Conservation (phyloP, 306 rosid species). For the Castanopsis chinensis region DNA sequence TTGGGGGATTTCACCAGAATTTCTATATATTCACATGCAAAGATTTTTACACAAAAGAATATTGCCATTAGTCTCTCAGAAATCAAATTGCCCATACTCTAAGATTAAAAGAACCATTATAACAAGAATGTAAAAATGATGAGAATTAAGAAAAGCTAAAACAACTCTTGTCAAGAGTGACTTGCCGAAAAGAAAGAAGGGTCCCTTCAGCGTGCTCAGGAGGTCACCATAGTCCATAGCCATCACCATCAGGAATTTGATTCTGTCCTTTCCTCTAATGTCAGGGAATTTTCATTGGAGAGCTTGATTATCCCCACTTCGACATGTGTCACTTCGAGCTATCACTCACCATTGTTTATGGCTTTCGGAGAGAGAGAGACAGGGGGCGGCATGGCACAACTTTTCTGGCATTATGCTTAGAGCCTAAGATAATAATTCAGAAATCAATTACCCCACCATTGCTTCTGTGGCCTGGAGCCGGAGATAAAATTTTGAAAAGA, state of each 20-base stretch:
- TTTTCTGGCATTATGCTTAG: slow-evolving; percentile 6
- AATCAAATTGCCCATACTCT: neutral
- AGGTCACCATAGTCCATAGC: slow-evolving; percentile 24
- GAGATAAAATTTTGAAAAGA: neutral
- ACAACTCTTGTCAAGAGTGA: slow-evolving; percentile 36
- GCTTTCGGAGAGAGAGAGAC: neutral
- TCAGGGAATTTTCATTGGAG: slow-evolving; percentile 36
- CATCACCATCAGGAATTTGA: slow-evolving; percentile 48
- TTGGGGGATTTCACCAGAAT: too few relatives aligned
- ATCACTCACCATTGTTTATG: slow-evolving; percentile 25
- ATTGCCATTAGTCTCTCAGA: neutral
- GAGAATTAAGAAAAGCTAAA: slow-evolving; percentile 12
- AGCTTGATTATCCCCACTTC: slow-evolving; percentile 16
- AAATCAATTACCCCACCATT: slow-evolving; percentile 1
- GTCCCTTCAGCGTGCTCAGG: slow-evolving; percentile 19
- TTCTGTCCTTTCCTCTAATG: slow-evolving; percentile 40
- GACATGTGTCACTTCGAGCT: slow-evolving; percentile 35
- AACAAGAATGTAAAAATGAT: neutral
- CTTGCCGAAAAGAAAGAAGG: slow-evolving; percentile 29
- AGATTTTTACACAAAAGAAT: slow-evolving; percentile 13
- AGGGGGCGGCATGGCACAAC: neutral
- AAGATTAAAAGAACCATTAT: neutral
- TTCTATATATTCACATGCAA: neutral
- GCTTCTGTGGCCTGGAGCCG: neutral
- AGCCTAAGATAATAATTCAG: slow-evolving; percentile 4